A percentile compares a stretch with the other conserved stretches of the same genome.
These are phyloP conservation scores for Sclerotinia nivalis DNA, from an alignment of 2,329 filamentous ascomycete genomes.

Conservation along the genomic window DNA sequence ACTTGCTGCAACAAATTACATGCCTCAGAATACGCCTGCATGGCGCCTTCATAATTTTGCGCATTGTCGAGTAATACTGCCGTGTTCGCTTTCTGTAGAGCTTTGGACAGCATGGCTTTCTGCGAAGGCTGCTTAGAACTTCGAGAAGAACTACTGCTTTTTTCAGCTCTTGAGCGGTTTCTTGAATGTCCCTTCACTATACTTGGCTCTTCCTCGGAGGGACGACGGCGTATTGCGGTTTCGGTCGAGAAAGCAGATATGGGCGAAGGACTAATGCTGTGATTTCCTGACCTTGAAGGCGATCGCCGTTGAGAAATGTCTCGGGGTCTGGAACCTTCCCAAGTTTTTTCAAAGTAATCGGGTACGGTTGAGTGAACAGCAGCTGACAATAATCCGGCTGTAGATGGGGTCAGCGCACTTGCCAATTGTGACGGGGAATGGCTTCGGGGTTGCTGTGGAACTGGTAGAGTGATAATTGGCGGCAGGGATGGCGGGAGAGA, in stretches of 20 bases:
- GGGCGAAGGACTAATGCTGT: slow-evolving; percentile 30
- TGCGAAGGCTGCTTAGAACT: slow-evolving; percentile 63
- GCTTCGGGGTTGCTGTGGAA: slow-evolving; percentile 27
- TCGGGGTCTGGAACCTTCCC: slow-evolving; percentile 36
- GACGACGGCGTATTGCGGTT: slow-evolving; percentile 15
- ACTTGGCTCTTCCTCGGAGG: slow-evolving; percentile 27
- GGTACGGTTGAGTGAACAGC: slow-evolving; percentile 37
- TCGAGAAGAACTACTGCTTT: slow-evolving; percentile 46
- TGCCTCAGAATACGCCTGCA: slow-evolving; percentile 87
- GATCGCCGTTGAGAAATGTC: slow-evolving; percentile 34
- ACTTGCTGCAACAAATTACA: slow-evolving; percentile 87
- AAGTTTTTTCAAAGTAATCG: slow-evolving; percentile 40
- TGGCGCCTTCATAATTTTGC: slow-evolving; percentile 88
- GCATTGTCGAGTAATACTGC: slow-evolving; percentile 95
- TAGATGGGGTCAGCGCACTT: slow-evolving; percentile 38
- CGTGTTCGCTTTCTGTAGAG: slow-evolving; percentile 91
- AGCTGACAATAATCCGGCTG: slow-evolving; percentile 40
- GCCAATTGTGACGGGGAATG: slow-evolving; percentile 36
- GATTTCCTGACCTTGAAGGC: slow-evolving; percentile 30
- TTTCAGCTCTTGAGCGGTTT: slow-evolving; percentile 49
- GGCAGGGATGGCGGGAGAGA: slow-evolving; percentile 31
- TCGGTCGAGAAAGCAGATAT: slow-evolving; percentile 26
- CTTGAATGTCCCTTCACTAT: slow-evolving; percentile 45
- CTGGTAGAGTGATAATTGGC: slow-evolving; percentile 40
- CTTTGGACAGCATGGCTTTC: slow-evolving; percentile 95